phyloP scores from a whole-genome alignment of 2,329 filamentous ascomycete genomes.

The Monosporascus sp. region DNA sequence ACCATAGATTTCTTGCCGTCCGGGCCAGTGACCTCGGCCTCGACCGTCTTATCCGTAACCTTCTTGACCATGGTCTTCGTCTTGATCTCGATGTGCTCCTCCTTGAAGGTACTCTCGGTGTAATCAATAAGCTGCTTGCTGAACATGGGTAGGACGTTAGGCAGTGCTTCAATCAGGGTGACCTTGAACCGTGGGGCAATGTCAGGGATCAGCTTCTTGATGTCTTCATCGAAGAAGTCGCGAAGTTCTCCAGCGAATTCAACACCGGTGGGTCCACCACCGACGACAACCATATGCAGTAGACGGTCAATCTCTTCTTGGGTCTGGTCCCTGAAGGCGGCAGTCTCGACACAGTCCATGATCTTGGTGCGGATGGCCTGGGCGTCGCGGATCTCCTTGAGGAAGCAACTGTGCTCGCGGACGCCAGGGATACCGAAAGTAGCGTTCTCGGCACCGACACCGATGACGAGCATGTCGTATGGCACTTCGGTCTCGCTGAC shows the following conservation, averaged over 20 bases:
- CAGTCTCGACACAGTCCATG: slow-evolving; percentile 99
- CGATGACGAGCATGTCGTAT: slow-evolving; percentile 97
- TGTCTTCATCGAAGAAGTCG: slow-evolving; percentile 97
- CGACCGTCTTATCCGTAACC: slow-evolving; percentile 86
- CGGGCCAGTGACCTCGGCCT: slow-evolving; percentile 76
- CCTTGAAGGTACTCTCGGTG: slow-evolving; percentile 97
- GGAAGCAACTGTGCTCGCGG: slow-evolving; percentile 89
- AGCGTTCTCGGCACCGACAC: slow-evolving; percentile 95
- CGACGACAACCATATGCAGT: slow-evolving; percentile 94
- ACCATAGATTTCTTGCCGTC: slow-evolving; percentile 80
- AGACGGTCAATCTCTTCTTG: slow-evolving; percentile 86
- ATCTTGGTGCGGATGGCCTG: slow-evolving; percentile 97
- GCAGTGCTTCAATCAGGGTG: slow-evolving; percentile 93
- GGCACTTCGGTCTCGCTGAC: slow-evolving; percentile 80
- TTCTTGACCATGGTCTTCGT: slow-evolving; percentile 99
- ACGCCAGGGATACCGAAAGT: slow-evolving; percentile 98
- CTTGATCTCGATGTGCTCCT: slow-evolving; percentile 95
- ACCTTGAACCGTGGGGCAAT: slow-evolving; percentile 95
- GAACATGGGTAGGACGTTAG: slow-evolving; percentile 96
- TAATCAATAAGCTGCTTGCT: slow-evolving; percentile 99
- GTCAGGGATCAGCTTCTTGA: slow-evolving; percentile 96
- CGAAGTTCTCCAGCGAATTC: slow-evolving; percentile 98
- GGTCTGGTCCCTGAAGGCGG: slow-evolving; percentile 94
- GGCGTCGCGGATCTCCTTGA: slow-evolving; percentile 96
- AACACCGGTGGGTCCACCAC: slow-evolving; percentile 92